Evolutionary conservation across 2,329 filamentous ascomycete species (phyloP).

Genomic region (Sclerotinia borealis): DNA sequence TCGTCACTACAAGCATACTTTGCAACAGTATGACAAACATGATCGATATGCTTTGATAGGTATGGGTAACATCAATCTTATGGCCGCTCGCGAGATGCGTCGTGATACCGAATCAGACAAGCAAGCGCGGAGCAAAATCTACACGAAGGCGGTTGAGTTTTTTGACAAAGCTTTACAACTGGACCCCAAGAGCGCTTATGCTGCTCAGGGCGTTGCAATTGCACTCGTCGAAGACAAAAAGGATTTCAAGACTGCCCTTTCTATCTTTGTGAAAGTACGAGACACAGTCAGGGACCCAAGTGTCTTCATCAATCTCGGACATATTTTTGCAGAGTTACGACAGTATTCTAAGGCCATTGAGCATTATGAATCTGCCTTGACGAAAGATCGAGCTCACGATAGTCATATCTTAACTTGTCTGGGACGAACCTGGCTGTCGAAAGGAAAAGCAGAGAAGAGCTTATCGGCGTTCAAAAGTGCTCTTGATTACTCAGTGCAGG

Average conservation of each 20-base stretch:
- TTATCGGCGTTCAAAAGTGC: constrained; percentile 57
- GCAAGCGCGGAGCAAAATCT: constrained; percentile 80
- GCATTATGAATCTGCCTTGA: constrained; percentile 75
- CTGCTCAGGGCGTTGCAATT: constrained; percentile 92
- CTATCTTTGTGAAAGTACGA: constrained; percentile 83
- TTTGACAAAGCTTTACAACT: constrained; percentile 95
- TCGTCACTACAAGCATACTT: constrained; percentile 90
- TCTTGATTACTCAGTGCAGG: constrained; percentile 58
- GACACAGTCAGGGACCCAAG: constrained; percentile 86
- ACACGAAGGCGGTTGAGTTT: constrained; percentile 91
- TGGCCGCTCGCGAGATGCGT: constrained; percentile 88
- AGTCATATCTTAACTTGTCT: constrained; percentile 64
- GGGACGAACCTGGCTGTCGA: constrained; percentile 63
- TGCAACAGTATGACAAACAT: constrained; percentile 93
- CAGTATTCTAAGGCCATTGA: constrained; percentile 92
- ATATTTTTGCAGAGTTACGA: constrained; percentile 83
- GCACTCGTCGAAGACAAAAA: constrained; percentile 92
- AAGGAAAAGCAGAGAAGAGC: constrained; percentile 59
- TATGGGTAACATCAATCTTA: constrained; percentile 87
- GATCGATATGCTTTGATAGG: constrained; percentile 94
- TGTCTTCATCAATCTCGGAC: constrained; percentile 87
- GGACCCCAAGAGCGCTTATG: constrained; percentile 93
- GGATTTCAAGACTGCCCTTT: constrained; percentile 73
- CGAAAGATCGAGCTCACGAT: constrained; percentile 56
- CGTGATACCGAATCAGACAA: constrained; percentile 84